phyloP scores from a whole-genome alignment of 345 rosid genomes.

The Citropsis articulata region DNA sequence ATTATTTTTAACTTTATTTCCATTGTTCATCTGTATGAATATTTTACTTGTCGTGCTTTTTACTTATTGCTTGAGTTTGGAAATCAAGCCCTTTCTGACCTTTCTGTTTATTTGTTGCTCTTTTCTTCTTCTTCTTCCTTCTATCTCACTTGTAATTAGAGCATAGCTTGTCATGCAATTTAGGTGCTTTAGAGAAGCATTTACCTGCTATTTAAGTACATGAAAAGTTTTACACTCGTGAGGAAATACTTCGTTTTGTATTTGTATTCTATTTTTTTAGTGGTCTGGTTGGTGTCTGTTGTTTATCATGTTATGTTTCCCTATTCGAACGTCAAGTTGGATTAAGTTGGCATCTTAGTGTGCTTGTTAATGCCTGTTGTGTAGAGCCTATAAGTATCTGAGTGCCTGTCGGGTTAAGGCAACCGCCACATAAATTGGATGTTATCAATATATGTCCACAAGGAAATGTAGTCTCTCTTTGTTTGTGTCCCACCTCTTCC shows the following conservation, averaged over 20 bases:
- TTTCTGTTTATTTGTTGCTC: neutral
- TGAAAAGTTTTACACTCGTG: too few species aligned
- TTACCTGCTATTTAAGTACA: neutral
- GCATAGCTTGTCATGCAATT: neutral
- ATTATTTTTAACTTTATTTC: neutral
- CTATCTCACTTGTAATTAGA: neutral
- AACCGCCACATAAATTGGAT: neutral
- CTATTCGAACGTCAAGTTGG: neutral
- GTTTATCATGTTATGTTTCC: neutral
- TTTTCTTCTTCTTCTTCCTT: neutral
- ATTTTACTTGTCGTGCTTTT: neutral
- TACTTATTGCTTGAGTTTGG: neutral
- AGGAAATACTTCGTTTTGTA: neutral
- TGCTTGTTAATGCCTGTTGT: neutral
- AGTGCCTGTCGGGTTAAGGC: neutral
- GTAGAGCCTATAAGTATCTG: neutral
- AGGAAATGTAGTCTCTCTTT: neutral
- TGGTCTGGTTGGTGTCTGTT: neutral
- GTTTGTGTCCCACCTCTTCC: neutral
- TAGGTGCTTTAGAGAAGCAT: neutral
- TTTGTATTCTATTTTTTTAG: neutral
- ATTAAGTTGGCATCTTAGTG: neutral
- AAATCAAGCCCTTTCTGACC: neutral
- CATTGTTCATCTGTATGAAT: neutral
- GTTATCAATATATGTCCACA: neutral